Base-by-base conservation (phyloP, 805 yeast species). In the Blastobotrys americana region DNA sequence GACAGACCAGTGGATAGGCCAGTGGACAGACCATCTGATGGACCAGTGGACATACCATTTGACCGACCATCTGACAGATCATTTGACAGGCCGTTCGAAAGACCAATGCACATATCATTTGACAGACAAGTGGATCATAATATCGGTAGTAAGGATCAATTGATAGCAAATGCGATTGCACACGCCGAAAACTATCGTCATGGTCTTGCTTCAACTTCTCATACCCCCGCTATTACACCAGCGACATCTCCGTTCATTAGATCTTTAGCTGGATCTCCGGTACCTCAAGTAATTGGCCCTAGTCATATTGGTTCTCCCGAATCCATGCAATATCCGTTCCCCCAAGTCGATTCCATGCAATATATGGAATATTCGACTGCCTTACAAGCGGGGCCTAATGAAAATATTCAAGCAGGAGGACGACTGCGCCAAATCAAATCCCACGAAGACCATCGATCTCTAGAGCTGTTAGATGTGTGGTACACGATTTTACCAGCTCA, bases 401-500 rank as follows among this genome's bases (percentile, higher is more conserved):
- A 51, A 4, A 54, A 49, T 34, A 34, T 47, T 20, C 37, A 41
- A 10, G 49, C 42, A 17, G 44, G 42, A 18, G 52, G 53, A 16
- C 39, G 53, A n/a, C 39, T 55, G 34, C 21, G 41, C 38, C 58
- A 54, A 45, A 50, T 55, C 44, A 55, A 55, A 42, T 39, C 53
- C 31, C 47, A 34, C 28, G 57, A 52, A 9, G 58, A 55, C 41
- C 55, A 51, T 39, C 43, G 55, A n/a, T 38, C 44, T 15, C 46
- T 55, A 22, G 52, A 50, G 34, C 34, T 39, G 53, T 57, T 61
- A 28, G 63, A 60, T 36, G 50, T 58, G 10, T 63, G 66, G 63
- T 52, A 60, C 1, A 51, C 61, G 6, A 49, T 49, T 13, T 55
- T 63, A 4, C 64, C 65, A 4, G 66, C 67, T 5, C 47, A 49